Percentiles rank a stretch among this genome's conserved stretches.
Conservation (phyloP, 78 protist genomes). For the Polysphondylium violaceum region DNA sequence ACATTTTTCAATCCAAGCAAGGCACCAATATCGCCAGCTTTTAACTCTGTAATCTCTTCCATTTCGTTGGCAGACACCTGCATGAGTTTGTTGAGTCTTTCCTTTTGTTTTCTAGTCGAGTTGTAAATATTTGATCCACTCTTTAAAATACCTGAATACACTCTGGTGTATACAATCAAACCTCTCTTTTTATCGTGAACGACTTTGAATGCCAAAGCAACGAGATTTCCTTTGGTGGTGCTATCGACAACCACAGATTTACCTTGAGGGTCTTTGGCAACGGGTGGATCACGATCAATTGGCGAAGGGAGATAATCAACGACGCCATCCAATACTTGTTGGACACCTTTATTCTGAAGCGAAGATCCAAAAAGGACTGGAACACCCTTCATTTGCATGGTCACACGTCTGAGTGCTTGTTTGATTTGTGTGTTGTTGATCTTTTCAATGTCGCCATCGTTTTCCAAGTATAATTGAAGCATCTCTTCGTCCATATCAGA, state of each 20-base stretch:
- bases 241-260: neutral
- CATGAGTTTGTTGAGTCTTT: slow-evolving; percentile 50
- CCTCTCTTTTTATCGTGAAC: slow-evolving; percentile 82
- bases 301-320: slow-evolving; percentile 94
- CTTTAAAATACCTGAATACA: slow-evolving; percentile 86
- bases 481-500: slow-evolving; percentile 74
- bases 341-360: slow-evolving; percentile 91
- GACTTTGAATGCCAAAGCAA: slow-evolving; percentile 92
- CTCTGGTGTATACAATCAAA: slow-evolving; percentile 84
- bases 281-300: slow-evolving; percentile 75
- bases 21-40: slow-evolving; percentile 89
- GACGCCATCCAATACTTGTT: slow-evolving; percentile 93
- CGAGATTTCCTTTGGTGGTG: slow-evolving; percentile 35
- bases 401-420: slow-evolving; percentile 71
- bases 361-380: slow-evolving; percentile 89
- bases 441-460: slow-evolving; percentile 19
- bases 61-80: slow-evolving; percentile 71
- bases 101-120: slow-evolving; percentile 33
- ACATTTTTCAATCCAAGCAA: slow-evolving; percentile 77
- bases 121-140: slow-evolving; percentile 15
- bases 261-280: slow-evolving; percentile 10
- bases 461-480: slow-evolving; percentile 23
- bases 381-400: slow-evolving; percentile 14
- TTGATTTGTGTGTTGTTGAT: neutral
- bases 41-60: slow-evolving; percentile 63